A percentile compares a stretch with the other conserved stretches of the same genome.
phyloP scores from a whole-genome alignment of 306 rosid genomes.

The Parietaria judaica region DNA sequence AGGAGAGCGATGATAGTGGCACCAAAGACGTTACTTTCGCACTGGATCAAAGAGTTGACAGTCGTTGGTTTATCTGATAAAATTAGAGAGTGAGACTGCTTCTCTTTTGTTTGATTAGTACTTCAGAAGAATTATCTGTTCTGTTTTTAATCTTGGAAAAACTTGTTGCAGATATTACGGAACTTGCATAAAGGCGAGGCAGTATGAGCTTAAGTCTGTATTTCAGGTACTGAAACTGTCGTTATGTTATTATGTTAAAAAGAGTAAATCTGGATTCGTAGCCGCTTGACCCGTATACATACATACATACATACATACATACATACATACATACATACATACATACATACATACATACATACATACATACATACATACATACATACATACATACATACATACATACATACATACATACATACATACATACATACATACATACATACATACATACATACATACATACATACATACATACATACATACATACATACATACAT shows the following conservation, averaged over 20 bases:
- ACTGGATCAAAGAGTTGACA: constrained; percentile 87
- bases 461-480: no score
- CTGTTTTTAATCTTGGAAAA: background rate
- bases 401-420: no score
- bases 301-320: no score
- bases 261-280: no score
- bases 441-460: no score
- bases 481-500: no score
- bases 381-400: no score
- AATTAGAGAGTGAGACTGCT: constrained; percentile 64
- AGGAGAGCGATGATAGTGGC: constrained; percentile 78
- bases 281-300: no score
- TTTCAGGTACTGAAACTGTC: constrained; percentile 51
- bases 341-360: no score
- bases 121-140: background rate
- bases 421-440: no score
- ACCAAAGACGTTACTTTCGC: constrained; percentile 74
- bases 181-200: constrained; percentile 49
- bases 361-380: no score
- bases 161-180: constrained; percentile 58
- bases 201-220: constrained; percentile 74
- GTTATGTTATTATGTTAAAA: background rate
- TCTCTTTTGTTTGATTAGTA: background rate
- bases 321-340: no score
- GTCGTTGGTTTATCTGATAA: constrained; percentile 72